These are phyloP conservation scores for Colletotrichum costaricense DNA, from an alignment of 2,329 filamentous ascomycete species.

Conservation along the genomic window DNA sequence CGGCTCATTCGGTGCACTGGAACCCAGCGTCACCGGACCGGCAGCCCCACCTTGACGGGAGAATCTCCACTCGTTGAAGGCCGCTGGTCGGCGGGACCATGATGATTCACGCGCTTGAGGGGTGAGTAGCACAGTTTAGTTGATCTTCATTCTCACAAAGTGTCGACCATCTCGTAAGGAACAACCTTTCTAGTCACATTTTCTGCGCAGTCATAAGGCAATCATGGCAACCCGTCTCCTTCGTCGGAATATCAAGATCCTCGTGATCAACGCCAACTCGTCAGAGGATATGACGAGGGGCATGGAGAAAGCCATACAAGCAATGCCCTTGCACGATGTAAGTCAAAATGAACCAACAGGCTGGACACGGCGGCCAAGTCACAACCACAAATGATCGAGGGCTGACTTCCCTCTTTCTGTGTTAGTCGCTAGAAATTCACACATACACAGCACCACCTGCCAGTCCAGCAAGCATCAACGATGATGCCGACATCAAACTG, in stretches of 20 bases:
- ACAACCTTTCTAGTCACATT: background rate
- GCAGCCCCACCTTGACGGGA: background rate
- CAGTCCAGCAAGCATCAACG: slow-evolving; percentile 82
- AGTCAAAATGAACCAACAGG: slow-evolving; percentile 13
- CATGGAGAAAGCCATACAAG: slow-evolving; percentile 62
- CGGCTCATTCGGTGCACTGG: background rate
- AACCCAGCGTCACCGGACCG: background rate
- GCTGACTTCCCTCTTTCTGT: slow-evolving; percentile 7
- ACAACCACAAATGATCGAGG: background rate
- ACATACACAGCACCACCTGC: slow-evolving; percentile 74
- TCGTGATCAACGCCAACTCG: slow-evolving; percentile 86
- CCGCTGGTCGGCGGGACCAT: background rate
- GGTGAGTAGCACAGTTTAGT: background rate
- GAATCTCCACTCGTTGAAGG: background rate
- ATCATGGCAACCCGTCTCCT: slow-evolving; percentile 44
- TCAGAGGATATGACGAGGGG: slow-evolving; percentile 77
- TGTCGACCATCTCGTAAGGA: background rate
- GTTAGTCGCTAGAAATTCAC: slow-evolving; percentile 60
- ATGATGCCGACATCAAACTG: slow-evolving; percentile 72
- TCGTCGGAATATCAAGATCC: slow-evolving; percentile 59
- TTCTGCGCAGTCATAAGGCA: background rate
- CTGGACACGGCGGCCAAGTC: too few relatives aligned
- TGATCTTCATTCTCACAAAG: background rate
- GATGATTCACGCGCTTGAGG: slow-evolving; percentile 3
- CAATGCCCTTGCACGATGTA: slow-evolving; percentile 53